These are phyloP conservation scores for Actinomucor elegans DNA, from an alignment of 371 early-diverging fungal species.

Conservation along the genomic window DNA sequence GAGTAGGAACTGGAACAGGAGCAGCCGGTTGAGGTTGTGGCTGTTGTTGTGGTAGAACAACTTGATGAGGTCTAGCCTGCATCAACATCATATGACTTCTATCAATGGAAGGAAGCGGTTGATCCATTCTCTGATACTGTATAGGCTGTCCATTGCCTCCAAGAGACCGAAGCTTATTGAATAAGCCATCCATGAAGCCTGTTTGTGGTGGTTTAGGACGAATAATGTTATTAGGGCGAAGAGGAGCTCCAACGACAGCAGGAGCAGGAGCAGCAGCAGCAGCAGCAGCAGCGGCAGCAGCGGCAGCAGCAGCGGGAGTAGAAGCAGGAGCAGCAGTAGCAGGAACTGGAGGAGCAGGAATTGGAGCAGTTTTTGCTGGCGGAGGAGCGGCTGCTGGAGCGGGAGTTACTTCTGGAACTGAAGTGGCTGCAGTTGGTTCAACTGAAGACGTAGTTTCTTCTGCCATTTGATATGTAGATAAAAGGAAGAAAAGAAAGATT, in stretches of 20 bases:
- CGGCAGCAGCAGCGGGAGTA: neutral
- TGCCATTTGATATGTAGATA: too few species aligned
- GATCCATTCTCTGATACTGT: too few species aligned
- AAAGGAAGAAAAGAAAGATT: neutral
- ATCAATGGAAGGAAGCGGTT: neutral
- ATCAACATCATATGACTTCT: neutral
- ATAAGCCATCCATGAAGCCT: slow-evolving; percentile 1
- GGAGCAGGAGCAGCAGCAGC: neutral
- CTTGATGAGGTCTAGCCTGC: too few species aligned
- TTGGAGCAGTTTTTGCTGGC: neutral
- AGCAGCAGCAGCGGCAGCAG: neutral
- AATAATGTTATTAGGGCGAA: neutral
- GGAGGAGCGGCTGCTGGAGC: neutral
- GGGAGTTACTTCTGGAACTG: neutral
- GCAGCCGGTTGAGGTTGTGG: neutral
- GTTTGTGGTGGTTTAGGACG: neutral
- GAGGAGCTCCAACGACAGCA: too few species aligned
- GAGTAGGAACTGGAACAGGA: neutral
- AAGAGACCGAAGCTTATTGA: neutral
- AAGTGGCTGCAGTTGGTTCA: neutral
- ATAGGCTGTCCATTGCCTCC: too few species aligned
- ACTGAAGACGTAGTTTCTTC: too few species aligned
- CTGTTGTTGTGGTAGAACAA: neutral
- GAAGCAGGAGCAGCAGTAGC: neutral
- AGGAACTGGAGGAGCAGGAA: neutral